Percentiles rank a stretch among this genome's conserved stretches.
Evolutionary conservation across 805 yeast species (phyloP).

Genomic region (Brettanomyces sp.): DNA sequence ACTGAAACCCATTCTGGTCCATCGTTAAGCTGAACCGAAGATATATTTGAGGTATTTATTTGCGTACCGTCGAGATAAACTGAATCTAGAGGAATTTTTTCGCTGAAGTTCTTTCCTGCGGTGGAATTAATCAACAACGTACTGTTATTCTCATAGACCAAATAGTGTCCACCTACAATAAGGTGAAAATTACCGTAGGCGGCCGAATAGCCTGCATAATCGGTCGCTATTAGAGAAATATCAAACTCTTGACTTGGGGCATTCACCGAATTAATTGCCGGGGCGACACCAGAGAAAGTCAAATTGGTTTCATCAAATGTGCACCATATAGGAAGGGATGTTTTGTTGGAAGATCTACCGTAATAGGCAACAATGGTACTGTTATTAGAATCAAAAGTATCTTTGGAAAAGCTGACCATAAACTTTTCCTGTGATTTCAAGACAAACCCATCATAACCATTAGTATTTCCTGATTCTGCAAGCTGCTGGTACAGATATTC

Average conservation of each 20-base stretch:
- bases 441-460: constrained; percentile 68
- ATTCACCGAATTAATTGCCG: constrained; percentile 71
- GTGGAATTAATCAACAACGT: constrained; percentile 56
- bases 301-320: constrained; percentile 52
- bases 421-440: constrained; percentile 63
- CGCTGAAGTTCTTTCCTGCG: constrained; percentile 41
- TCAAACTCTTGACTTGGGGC: constrained; percentile 78
- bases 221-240: constrained; percentile 71
- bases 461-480: constrained; percentile 58
- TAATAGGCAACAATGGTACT: constrained; percentile 56
- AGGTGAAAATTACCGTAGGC: constrained; percentile 61
- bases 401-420: constrained; percentile 49
- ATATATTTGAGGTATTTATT: constrained; percentile 43
- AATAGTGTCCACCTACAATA: constrained; percentile 80
- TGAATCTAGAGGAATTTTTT: constrained; percentile 51
- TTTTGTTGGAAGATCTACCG: constrained; percentile 71
- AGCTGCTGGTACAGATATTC: constrained; percentile 41
- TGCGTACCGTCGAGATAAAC: constrained; percentile 55
- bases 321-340: constrained; percentile 90
- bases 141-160: constrained; percentile 43
- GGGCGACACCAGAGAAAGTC: constrained; percentile 80
- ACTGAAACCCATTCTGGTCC: constrained; percentile 57
- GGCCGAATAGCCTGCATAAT: constrained; percentile 64
- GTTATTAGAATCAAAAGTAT: constrained; percentile 46
- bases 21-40: constrained; percentile 35